Evolutionary conservation across 345 rosid genomes (phyloP), one percentile per base, ranked within the genome.

Genomic region (Rhodamnia rubescens): DNA sequence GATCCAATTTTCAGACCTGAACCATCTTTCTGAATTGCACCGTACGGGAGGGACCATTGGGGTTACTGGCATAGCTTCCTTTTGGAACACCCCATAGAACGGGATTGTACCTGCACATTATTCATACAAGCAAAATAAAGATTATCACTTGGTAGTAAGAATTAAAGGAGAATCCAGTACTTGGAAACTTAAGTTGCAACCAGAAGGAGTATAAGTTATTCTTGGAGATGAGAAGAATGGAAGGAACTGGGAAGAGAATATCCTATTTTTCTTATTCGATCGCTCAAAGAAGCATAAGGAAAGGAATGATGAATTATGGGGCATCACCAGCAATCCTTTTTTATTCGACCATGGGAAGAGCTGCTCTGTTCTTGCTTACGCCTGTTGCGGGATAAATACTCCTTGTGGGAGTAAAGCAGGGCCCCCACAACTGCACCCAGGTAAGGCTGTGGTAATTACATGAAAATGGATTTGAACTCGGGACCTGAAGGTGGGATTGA

Each of bases 71-170:
- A 91, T 97, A 97, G 92, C 98, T 95, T 92, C 99, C 99, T 90
- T 97, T 97, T 53, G 99, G 98, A 87, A 94, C 96, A 74, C 98
- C 98, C 98, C 98, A 95, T 49, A 97, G 93, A 86, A 94, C 95
- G 83, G 98, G 99, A 94, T 97, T 94, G 89, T 97, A 97, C 91
- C 99, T 87, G 82, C 91, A 85, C 14, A 85, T 88, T 69, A 32
- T 36, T 32, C 78, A 69, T 32, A 69, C 54, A 53, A 51, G 47
- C 32, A 40, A 54, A 16, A 56, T 14, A 55, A 26, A 16, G 3
- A 18, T 55, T 21, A 52, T 53, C 29, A 53, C 58, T 36, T n/a
- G 15, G 47, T 52, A 26, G 22, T 5, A n/a, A 50, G 57, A 74
- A 59, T 88, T 89, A 74, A 32, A 29, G 53, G 27, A 59, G 85